Evolutionary conservation across 1,284 basidiomycete genomes (phyloP), one percentile per base, ranked within the genome.

Genomic region (Garcileccinum viscosum): DNA sequence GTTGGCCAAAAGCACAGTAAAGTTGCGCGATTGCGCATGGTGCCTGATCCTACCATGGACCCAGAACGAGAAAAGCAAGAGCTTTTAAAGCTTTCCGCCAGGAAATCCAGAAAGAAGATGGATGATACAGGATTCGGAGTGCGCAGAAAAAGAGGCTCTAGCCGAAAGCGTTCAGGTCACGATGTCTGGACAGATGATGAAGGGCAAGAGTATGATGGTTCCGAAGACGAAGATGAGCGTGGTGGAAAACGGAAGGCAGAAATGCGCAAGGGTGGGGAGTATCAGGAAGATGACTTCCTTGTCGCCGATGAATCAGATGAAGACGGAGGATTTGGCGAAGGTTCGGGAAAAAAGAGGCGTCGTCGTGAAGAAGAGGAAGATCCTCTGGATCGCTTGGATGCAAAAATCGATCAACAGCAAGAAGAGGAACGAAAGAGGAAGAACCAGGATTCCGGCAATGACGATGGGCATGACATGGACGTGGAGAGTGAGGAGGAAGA

Each of bases 1-100:
- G 93, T 97, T 9, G 93, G 93, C 35, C 93, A 94, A 76, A 91
- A 93, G 77, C 93, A 96, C 80, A 91, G 85, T 80, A 94, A 92
- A 79, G 89, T 93, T 67, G 92, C 90, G 32, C 89, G 92, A 69
- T 84, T 93, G 74, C 90, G 88, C 70, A 91, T 93, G 86, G 93
- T 88, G 22, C 89, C 90, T 22, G 92, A 93, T 60, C 92, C 90
- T 17, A 88, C 86, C 22, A 86, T 86, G 78, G 93, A 92, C 74
- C 90, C 92, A 24, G 92, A 93, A 75, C 88, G 88, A 67, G 90
- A 92, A 80, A 88, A 91, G 73, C 82, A 87, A 77, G 93, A 95
- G 73, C 76, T 92, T 70, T 84, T 90, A 68, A 92, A 89, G 74
- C 84, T 86, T 72, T 89, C 84, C 35, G 87, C 87, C 50, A 90